Percentiles rank a stretch among this genome's conserved stretches.
These are phyloP conservation scores for Helichrysum umbraculigerum DNA, from an alignment of 129 eudicot species.

Conservation along the genomic window DNA sequence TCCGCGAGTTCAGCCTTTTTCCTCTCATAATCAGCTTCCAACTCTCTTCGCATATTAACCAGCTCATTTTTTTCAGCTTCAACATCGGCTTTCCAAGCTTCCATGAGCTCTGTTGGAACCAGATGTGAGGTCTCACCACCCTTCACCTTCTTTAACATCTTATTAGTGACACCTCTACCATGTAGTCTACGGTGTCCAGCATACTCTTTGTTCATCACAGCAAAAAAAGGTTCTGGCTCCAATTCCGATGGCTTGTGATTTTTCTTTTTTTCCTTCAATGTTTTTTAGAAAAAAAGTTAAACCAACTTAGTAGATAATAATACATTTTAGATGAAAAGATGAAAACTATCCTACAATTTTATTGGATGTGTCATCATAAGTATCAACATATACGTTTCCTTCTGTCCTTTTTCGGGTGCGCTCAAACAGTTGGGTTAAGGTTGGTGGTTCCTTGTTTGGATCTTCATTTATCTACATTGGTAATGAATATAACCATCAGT, in stretches of 20 bases:
- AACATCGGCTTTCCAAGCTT: too few species aligned
- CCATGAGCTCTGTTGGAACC: too few species aligned
- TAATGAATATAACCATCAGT: too few species aligned
- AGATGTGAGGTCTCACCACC: neutral
- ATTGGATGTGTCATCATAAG: too few species aligned
- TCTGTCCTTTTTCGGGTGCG: neutral
- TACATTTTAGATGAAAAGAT: neutral
- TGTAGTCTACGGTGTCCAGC: neutral
- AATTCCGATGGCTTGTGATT: neutral
- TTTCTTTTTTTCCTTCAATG: neutral
- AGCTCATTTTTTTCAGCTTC: too few species aligned
- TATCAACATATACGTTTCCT: neutral
- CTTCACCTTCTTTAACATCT: neutral
- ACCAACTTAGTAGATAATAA: neutral
- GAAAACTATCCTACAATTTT: neutral
- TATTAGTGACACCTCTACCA: slow-evolving; percentile 1
- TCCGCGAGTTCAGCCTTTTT: too few species aligned
- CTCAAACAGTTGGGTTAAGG: neutral
- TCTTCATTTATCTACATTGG: too few species aligned
- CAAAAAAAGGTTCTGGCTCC: too few species aligned
- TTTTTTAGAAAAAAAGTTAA: neutral
- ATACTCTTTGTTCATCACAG: too few species aligned
- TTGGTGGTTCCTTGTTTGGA: too few species aligned
- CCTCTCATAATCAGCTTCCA: too few species aligned
- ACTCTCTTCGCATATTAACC: too few species aligned